These are phyloP conservation scores for Cladobotryum protrusum DNA, from an alignment of 2,329 filamentous ascomycete genomes.

Conservation along the genomic window DNA sequence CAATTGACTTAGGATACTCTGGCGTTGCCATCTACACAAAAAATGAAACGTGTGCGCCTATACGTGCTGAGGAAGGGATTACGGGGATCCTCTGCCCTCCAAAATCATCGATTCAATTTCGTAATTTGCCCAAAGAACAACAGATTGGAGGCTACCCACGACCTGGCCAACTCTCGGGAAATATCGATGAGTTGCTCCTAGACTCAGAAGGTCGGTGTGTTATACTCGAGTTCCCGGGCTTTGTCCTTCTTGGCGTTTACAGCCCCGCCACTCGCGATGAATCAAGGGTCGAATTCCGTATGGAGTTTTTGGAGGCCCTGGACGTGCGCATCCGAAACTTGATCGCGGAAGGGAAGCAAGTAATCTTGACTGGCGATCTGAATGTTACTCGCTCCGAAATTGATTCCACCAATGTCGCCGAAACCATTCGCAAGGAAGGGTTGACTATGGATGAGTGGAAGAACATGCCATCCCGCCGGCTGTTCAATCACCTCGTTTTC, in stretches of 20 bases:
- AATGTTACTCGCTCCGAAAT: conserved; percentile 67
- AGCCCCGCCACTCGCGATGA: conserved; percentile 86
- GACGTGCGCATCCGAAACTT: conserved; percentile 84
- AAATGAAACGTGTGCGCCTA: conserved; percentile 77
- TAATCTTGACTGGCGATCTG: conserved; percentile 80
- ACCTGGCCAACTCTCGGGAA: conserved; percentile 55
- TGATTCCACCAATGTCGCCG: conserved; percentile 69
- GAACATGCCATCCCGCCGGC: conserved; percentile 61
- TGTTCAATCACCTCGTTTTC: conserved; percentile 82
- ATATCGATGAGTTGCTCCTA: conserved; percentile 62
- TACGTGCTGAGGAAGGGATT: conserved; percentile 90
- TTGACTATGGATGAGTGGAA: conserved; percentile 67
- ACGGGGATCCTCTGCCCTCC: conserved; percentile 73
- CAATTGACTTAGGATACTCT: conserved; percentile 66
- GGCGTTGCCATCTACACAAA: conserved; percentile 93
- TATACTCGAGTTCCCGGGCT: conserved; percentile 87
- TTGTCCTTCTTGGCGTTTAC: conserved; percentile 89
- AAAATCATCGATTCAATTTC: conserved; percentile 62
- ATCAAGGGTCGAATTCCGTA: conserved; percentile 72
- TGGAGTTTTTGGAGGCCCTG: conserved; percentile 71
- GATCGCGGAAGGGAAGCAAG: conserved; percentile 69
- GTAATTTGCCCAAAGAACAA: conserved; percentile 64
- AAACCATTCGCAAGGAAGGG: conserved; percentile 64
- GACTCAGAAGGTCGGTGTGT: conserved; percentile 92
- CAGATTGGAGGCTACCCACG: conserved; percentile 87